Percentiles rank a stretch among this genome's conserved stretches.
phyloP scores from a whole-genome alignment of 768 basidiomycete species.

The Crepidotus variabilis region DNA sequence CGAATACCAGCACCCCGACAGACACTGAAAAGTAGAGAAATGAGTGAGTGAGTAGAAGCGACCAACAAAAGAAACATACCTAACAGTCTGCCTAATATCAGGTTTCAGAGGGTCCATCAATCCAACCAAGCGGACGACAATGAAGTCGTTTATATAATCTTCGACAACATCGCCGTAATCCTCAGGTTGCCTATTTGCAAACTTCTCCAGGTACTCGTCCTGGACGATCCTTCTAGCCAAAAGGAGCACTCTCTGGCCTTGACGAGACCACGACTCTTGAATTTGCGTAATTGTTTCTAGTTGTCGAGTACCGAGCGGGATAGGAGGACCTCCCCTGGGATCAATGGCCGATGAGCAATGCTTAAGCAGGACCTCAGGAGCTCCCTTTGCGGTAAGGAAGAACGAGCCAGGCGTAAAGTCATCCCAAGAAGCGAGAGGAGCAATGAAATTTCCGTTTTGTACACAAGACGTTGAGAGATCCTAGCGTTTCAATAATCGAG shows the following conservation, averaged over 20 bases:
- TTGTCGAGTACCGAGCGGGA: conserved; percentile 26
- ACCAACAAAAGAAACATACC: conserved; percentile 8
- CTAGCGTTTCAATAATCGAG: conserved; percentile 65
- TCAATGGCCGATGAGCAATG: conserved; percentile 36
- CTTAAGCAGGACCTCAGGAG: conserved; percentile 46
- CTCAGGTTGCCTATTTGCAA: conserved; percentile 30
- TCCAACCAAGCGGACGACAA: conserved; percentile 55
- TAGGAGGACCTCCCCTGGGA: conserved; percentile 27
- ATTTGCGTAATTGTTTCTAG: conserved; percentile 26
- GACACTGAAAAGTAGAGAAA: conserved; percentile 17
- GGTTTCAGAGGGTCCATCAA: conserved; percentile 56
- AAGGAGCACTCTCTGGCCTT: conserved; percentile 61
- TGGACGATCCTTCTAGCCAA: conserved; percentile 44
- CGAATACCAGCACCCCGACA: conserved; percentile 56
- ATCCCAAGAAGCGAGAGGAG: conserved; percentile 22
- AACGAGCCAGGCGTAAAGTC: conserved; percentile 16
- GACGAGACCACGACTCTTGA: conserved; percentile 46
- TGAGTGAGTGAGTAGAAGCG: not conserved
- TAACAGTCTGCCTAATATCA: conserved; percentile 50
- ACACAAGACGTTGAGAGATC: conserved; percentile 49
- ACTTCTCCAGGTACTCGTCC: conserved; percentile 26
- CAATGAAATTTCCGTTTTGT: conserved; percentile 10
- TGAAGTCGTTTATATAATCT: conserved; percentile 39
- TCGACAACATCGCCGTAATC: conserved; percentile 36
- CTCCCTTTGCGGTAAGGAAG: conserved; percentile 25